Evolutionary conservation across 352 stramenopile species (phyloP), one percentile per base, ranked within the genome.

Genomic region (Phytophthora citrophthora): DNA sequence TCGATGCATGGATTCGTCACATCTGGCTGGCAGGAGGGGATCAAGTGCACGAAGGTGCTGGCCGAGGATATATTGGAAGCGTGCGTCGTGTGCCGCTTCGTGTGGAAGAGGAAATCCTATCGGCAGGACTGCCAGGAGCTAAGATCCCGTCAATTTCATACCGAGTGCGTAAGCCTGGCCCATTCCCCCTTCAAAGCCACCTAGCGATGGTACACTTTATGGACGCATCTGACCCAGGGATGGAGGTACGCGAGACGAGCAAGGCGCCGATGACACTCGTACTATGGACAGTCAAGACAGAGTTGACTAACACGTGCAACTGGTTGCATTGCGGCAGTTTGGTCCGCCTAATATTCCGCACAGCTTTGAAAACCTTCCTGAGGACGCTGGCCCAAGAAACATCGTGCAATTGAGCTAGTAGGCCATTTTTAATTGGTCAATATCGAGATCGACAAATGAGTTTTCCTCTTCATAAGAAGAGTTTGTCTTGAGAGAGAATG

Each of bases 41-140:
- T 10, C 73, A 84, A 48, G 9, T 81, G 0, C 59, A 63, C 4
- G 56, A 79, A 32, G 82, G 82, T 6, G 32, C 15, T 1, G 82
- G 80, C 0, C 74, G 76, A 29, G 79, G 79, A 1, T 62, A 68
- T 50, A 58, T 80, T 9, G 82, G 82, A 16, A 73, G 83, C 40
- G 55, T 74, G 29, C 80, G 79, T 6, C 49, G 63, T 10, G 68
- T 89, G n/a, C 69, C 70, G 24, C 68, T 86, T 3, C 71, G 80
- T 7, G 74, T 89, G 34, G 65, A 76, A 32, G 82, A 91, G 27
- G 75, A 89, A 65, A 89, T 89, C 27, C 24, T 91, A 16, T 78
- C 74, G 1, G 79, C 51, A 10, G 82, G 82, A 5, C 26, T 79
- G 24, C 79, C 77, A 10, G 50, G 69, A 18, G 72, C 70, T 8